Percentiles rank a stretch among this genome's conserved stretches.
Evolutionary conservation across 495 filamentous ascomycete genomes (phyloP).

Genomic region (Penicillium egyptiacum): DNA sequence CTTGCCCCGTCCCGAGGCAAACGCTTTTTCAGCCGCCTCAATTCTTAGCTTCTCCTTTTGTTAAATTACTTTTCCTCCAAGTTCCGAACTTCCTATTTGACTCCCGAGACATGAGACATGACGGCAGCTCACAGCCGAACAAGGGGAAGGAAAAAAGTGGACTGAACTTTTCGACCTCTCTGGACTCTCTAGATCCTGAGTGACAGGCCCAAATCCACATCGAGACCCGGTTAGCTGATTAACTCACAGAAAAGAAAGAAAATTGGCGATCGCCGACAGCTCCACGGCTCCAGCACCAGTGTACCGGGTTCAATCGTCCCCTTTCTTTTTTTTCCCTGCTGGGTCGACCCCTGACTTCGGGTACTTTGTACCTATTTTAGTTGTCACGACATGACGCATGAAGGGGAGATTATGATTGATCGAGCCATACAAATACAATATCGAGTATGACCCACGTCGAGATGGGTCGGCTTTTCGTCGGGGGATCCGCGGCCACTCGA

Average conservation of each 20-base stretch:
- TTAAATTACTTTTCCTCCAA: not conserved
- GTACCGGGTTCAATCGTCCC: conserved; percentile 27
- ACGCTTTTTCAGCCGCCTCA: conserved; percentile 9
- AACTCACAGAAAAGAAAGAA: conserved; percentile 15
- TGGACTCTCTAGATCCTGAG: not conserved
- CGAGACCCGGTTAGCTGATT: conserved; percentile 3
- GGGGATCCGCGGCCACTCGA: conserved; percentile 25
- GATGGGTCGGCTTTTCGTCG: conserved; percentile 16
- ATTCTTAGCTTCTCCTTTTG: conserved; percentile 7
- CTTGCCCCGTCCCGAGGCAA: conserved; percentile 11
- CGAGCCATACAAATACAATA: conserved; percentile 17
- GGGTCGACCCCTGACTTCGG: conserved; percentile 25
- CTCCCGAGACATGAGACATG: conserved; percentile 3
- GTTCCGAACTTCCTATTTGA: not conserved
- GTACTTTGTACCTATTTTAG: conserved; percentile 1
- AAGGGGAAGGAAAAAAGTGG: not conserved
- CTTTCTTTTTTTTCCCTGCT: conserved; percentile 21
- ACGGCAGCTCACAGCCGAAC: not conserved
- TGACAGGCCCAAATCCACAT: conserved; percentile 15
- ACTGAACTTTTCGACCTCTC: conserved; percentile 5
- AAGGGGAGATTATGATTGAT: conserved; percentile 16
- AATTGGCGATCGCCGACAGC: conserved; percentile 25
- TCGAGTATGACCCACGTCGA: conserved; percentile 14
- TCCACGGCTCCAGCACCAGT: conserved; percentile 25
- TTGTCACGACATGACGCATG: conserved; percentile 9